These are phyloP conservation scores for Juglanconis sp. DNA, from an alignment of 2,329 filamentous ascomycete genomes.

Conservation along the genomic window DNA sequence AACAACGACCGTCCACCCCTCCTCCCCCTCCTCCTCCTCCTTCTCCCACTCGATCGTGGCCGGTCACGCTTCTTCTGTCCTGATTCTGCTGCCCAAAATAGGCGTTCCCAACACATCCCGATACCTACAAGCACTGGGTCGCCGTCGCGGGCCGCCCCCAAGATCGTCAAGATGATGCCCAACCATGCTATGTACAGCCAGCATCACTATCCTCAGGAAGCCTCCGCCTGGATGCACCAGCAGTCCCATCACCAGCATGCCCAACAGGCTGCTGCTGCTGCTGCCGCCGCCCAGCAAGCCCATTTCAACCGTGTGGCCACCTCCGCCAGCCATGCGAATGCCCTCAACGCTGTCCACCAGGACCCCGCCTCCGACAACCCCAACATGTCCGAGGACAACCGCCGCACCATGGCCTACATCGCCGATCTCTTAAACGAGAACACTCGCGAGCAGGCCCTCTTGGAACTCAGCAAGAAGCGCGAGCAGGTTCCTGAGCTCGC, in stretches of 20 bases:
- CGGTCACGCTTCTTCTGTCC: background rate
- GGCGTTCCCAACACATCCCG: background rate
- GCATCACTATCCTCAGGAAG: slow-evolving; percentile 62
- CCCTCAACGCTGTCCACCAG: slow-evolving; percentile 48
- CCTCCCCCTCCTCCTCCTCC: background rate
- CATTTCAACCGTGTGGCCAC: slow-evolving; percentile 73
- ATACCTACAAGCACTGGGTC: slow-evolving; percentile 3
- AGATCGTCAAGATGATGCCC: slow-evolving; percentile 53
- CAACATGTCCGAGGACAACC: slow-evolving; percentile 78
- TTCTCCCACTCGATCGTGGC: background rate
- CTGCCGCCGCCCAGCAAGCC: slow-evolving; percentile 50
- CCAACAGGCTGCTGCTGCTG: slow-evolving; percentile 53
- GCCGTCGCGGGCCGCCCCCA: slow-evolving; percentile 14
- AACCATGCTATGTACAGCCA: slow-evolving; percentile 63
- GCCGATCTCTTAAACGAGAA: slow-evolving; percentile 84
- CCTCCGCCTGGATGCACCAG: slow-evolving; percentile 66
- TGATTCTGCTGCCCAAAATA: background rate
- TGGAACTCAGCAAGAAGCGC: slow-evolving; percentile 97
- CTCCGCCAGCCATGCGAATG: slow-evolving; percentile 53
- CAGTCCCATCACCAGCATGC: slow-evolving; percentile 58
- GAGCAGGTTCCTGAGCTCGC: slow-evolving; percentile 97
- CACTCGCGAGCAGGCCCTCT: slow-evolving; percentile 82
- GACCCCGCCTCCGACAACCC: slow-evolving; percentile 59
- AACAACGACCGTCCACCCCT: background rate
- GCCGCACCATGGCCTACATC: slow-evolving; percentile 88